These are phyloP conservation scores for Fusarium domesticum DNA, from an alignment of 2,329 filamentous ascomycete species.

Conservation along the genomic window DNA sequence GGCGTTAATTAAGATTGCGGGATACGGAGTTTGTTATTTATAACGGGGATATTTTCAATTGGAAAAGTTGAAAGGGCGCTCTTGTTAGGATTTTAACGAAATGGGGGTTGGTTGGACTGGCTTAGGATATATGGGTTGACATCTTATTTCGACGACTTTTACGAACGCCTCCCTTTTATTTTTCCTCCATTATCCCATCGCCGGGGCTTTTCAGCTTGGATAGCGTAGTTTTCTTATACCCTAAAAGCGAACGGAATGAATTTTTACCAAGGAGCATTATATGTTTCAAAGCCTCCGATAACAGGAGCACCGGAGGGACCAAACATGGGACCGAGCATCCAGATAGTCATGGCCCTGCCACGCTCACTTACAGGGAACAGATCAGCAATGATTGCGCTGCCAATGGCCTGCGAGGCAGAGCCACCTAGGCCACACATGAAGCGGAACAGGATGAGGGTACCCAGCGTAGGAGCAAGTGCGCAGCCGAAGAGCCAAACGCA, in stretches of 20 bases:
- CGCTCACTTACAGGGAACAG: slow-evolving; percentile 48
- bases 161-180: slow-evolving; percentile 4
- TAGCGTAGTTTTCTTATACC: slow-evolving; percentile 16
- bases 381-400: slow-evolving; percentile 54
- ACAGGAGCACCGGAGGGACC: slow-evolving; percentile 50
- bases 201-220: slow-evolving; percentile 11
- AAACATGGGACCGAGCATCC: slow-evolving; percentile 56
- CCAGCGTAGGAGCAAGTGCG: slow-evolving; percentile 54
- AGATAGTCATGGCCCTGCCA: slow-evolving; percentile 49
- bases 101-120: not conserved
- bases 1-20: slow-evolving; percentile 1
- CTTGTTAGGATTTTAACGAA: not conserved
- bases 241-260: slow-evolving; percentile 14
- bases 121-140: not conserved
- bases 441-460: slow-evolving; percentile 55
- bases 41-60: slow-evolving; percentile 5
- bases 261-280: not conserved
- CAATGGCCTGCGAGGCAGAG: slow-evolving; percentile 52
- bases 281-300: slow-evolving; percentile 43
- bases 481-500: slow-evolving; percentile 63
- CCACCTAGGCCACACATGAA: slow-evolving; percentile 59
- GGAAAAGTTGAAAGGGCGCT: not conserved
- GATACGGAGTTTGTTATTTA: slow-evolving; percentile 3
- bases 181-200: slow-evolving; percentile 5
- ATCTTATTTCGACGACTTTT: slow-evolving; percentile 8